phyloP scores from a whole-genome alignment of 202 grass and related monocot species.

The Musa balbisiana region DNA sequence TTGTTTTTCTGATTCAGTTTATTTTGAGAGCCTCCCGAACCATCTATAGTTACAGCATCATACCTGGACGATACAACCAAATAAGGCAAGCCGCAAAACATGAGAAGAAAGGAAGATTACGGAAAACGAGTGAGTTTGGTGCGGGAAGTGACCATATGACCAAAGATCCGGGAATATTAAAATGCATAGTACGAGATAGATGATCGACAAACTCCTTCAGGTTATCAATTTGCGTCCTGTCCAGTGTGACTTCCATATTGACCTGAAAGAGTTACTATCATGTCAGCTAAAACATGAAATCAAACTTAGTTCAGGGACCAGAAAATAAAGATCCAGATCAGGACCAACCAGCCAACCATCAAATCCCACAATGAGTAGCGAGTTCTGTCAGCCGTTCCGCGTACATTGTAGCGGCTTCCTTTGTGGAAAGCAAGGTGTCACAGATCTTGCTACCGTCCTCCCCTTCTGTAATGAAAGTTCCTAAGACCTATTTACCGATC shows the following conservation, averaged over 20 bases:
- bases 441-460: constrained; percentile 50
- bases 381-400: constrained; percentile 62
- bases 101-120: not conserved
- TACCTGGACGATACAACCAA: constrained; percentile 47
- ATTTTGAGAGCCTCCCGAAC: constrained; percentile 58
- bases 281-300: constrained; percentile 17
- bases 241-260: constrained; percentile 69
- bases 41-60: constrained; percentile 60
- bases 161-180: constrained; percentile 64
- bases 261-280: constrained; percentile 51
- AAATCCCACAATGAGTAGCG: constrained; percentile 51
- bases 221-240: constrained; percentile 58
- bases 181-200: constrained; percentile 68
- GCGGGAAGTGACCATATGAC: constrained; percentile 62
- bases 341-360: constrained; percentile 92
- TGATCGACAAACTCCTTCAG: constrained; percentile 73
- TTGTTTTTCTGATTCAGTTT: constrained; percentile 72
- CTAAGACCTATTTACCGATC: constrained; percentile 43
- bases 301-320: not conserved
- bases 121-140: constrained; percentile 7
- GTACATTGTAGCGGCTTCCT: constrained; percentile 66
- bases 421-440: constrained; percentile 51
- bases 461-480: constrained; percentile 80
- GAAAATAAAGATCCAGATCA: not conserved
- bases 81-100: constrained; percentile 5